phyloP scores from a whole-genome alignment of 2,329 filamentous ascomycete species.

The Pseudonectria buxi region DNA sequence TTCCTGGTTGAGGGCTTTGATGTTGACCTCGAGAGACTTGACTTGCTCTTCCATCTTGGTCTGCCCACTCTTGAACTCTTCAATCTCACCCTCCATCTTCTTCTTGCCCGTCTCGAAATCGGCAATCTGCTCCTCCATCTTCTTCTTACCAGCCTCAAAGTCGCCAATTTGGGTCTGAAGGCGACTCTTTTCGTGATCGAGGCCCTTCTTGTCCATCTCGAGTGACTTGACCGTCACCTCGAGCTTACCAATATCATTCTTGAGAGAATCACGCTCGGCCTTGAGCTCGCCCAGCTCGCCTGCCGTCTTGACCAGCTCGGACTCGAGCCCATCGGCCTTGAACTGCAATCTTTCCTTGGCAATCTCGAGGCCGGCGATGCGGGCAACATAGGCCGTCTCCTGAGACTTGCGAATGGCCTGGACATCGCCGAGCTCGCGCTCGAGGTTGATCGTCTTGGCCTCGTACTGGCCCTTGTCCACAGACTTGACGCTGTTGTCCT shows the following conservation, averaged over 20 bases:
- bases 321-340: slow-evolving; percentile 17
- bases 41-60: slow-evolving; percentile 11
- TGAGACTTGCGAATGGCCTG: slow-evolving; percentile 19
- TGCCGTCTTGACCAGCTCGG: slow-evolving; percentile 17
- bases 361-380: slow-evolving; percentile 20
- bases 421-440: slow-evolving; percentile 19
- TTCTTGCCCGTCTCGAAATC: slow-evolving; percentile 14
- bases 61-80: slow-evolving; percentile 11
- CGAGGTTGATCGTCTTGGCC: slow-evolving; percentile 20
- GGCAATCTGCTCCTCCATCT: slow-evolving; percentile 12
- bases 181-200: slow-evolving; percentile 6
- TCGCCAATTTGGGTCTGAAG: slow-evolving; percentile 3
- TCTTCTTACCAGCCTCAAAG: slow-evolving; percentile 16
- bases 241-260: slow-evolving; percentile 11
- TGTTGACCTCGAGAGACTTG: neutral
- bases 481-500: slow-evolving; percentile 10
- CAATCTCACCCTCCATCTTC: slow-evolving; percentile 15
- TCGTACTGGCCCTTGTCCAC: slow-evolving; percentile 12
- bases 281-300: slow-evolving; percentile 18
- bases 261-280: slow-evolving; percentile 17
- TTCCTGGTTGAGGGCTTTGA: neutral
- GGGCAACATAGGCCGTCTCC: slow-evolving; percentile 19
- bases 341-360: slow-evolving; percentile 21
- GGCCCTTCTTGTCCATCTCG: slow-evolving; percentile 4
- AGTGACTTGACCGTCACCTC: slow-evolving; percentile 14